phyloP scores from a whole-genome alignment of 2,329 filamentous ascomycete species.

The Cytospora mali region DNA sequence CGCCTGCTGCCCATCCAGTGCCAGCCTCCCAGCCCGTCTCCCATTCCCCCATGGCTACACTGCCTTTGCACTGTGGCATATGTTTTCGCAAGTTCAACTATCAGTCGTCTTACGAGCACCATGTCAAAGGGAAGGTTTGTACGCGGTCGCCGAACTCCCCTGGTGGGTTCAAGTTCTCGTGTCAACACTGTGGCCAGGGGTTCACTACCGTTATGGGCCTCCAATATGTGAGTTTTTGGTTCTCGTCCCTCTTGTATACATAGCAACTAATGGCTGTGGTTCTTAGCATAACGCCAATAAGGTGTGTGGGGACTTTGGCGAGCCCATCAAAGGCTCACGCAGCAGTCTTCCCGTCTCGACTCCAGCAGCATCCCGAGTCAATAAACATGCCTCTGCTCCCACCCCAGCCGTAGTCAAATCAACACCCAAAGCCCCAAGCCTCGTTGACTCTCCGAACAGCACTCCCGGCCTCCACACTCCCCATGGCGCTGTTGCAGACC shows the following conservation, averaged over 20 bases:
- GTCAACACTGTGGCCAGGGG: conserved; percentile 48
- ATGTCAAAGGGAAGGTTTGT: conserved; percentile 42
- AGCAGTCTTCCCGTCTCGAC: conserved; percentile 9
- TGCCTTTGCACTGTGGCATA: conserved; percentile 13
- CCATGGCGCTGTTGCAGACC: conserved; percentile 35
- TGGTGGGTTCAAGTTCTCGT: conserved; percentile 42
- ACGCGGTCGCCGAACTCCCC: conserved; percentile 31
- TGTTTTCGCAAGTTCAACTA: conserved; percentile 30
- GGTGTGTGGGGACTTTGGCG: conserved; percentile 49
- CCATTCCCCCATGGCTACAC: not conserved
- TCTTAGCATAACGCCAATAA: conserved; percentile 44
- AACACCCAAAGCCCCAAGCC: not conserved
- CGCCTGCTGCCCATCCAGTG: conserved; percentile 24
- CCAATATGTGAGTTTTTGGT: conserved; percentile 41
- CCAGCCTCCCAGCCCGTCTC: not conserved
- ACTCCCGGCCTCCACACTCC: conserved; percentile 1
- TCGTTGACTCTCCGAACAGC: not conserved
- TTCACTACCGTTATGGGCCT: conserved; percentile 48
- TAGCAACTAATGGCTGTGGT: conserved; percentile 8
- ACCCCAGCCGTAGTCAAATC: not conserved
- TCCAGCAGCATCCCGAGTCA: conserved; percentile 23
- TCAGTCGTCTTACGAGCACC: conserved; percentile 33
- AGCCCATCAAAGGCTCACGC: conserved; percentile 27
- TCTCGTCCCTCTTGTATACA: not conserved
- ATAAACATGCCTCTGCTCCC: conserved; percentile 23